Evolutionary conservation across 306 rosid species (phyloP).

Genomic region (Luffa acutangula): DNA sequence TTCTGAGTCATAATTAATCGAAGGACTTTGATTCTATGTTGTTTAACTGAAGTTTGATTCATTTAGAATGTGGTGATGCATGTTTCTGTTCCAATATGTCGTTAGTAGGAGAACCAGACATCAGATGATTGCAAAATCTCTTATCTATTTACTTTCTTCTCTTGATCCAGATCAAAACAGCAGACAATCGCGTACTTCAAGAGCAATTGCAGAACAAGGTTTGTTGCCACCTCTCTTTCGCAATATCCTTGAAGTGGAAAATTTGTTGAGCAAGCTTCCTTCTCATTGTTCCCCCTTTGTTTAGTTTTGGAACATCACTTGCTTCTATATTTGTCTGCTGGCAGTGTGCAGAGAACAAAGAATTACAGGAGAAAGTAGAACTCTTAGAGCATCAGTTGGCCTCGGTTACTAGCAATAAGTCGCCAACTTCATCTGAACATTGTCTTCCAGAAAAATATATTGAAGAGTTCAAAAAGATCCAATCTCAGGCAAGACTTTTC

Average conservation of each 20-base stretch:
- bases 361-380: slow-evolving; percentile 58
- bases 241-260: slow-evolving; percentile 1
- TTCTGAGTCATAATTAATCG: slow-evolving; percentile 15
- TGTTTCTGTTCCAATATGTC: not conserved
- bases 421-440: slow-evolving; percentile 26
- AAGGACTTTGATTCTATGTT: slow-evolving; percentile 1
- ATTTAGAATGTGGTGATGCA: not conserved
- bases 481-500: slow-evolving; percentile 53
- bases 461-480: slow-evolving; percentile 64
- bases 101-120: not conserved
- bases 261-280: slow-evolving; percentile 3
- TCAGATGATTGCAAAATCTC: not conserved
- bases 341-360: slow-evolving; percentile 76
- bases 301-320: not conserved
- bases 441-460: slow-evolving; percentile 38
- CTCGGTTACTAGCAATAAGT: slow-evolving; percentile 29
- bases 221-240: not conserved
- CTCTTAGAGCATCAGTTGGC: slow-evolving; percentile 56
- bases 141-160: not conserved
- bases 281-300: not conserved
- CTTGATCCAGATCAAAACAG: slow-evolving; percentile 66
- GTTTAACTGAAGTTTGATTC: not conserved
- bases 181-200: slow-evolving; percentile 93
- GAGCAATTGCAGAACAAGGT: slow-evolving; percentile 92
- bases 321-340: slow-evolving; percentile 12